Evolutionary conservation across 2,329 filamentous ascomycete genomes (phyloP).

Genomic region (Colletotrichum tamarilloi): DNA sequence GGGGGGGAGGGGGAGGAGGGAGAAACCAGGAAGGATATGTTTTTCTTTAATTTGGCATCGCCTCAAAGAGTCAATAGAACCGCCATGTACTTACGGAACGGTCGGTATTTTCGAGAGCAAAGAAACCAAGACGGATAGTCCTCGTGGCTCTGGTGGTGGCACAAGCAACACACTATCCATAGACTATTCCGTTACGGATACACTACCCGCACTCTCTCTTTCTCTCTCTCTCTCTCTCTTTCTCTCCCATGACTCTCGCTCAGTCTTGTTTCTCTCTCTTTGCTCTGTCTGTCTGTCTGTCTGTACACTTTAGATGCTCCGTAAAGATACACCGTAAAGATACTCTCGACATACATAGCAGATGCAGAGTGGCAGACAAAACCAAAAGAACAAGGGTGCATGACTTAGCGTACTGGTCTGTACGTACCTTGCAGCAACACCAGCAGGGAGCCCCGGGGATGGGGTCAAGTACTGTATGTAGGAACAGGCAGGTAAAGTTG

Average conservation of each 20-base stretch:
- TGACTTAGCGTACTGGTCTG: neutral
- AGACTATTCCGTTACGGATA: too few relatives aligned
- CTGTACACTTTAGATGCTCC: neutral
- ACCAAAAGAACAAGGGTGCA: neutral
- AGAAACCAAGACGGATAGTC: neutral
- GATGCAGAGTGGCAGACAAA: neutral
- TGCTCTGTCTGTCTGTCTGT: neutral
- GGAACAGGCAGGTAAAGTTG: neutral
- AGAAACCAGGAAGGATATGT: neutral
- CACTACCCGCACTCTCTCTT: too few relatives aligned
- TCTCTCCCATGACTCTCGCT: too few relatives aligned
- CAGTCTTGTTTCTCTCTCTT: too few relatives aligned
- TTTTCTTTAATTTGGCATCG: constrained; percentile 21
- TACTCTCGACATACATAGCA: neutral
- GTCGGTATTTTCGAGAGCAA: neutral
- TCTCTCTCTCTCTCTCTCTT: too few relatives aligned
- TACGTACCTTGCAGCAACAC: neutral
- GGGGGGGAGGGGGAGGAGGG: neutral
- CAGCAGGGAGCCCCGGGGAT: neutral
- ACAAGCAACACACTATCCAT: neutral
- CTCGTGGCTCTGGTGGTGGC: neutral
- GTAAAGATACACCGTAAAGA: neutral
- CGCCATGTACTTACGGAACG: neutral
- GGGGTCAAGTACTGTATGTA: neutral
- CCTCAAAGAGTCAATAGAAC: neutral